A percentile compares a stretch with the other conserved stretches of the same genome.
Evolutionary conservation across 2,329 filamentous ascomycete species (phyloP).

Genomic region (Colletotrichum australisinense): DNA sequence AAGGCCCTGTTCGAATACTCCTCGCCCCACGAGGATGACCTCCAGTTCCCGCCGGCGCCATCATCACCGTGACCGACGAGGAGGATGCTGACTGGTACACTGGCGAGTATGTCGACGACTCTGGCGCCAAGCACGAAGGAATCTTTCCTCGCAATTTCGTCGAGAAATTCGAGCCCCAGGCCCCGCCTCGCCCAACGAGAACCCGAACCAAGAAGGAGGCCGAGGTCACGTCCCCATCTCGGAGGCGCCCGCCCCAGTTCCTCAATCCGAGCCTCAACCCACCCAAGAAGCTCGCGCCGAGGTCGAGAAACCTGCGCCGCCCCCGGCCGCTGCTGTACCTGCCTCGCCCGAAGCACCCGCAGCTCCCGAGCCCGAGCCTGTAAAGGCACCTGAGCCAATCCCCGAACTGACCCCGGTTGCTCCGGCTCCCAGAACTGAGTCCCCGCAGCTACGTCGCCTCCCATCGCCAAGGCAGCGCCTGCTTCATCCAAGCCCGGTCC

Average conservation of each 20-base stretch:
- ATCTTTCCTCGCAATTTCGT: slow-evolving; percentile 98
- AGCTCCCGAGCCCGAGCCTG: slow-evolving; percentile 47
- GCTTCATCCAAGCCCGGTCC: slow-evolving; percentile 60
- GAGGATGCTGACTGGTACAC: slow-evolving; percentile 96
- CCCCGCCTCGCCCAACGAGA: slow-evolving; percentile 86
- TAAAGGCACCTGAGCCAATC: slow-evolving; percentile 44
- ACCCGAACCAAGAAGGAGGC: slow-evolving; percentile 76
- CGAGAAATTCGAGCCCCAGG: slow-evolving; percentile 91
- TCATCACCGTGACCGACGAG: slow-evolving; percentile 92
- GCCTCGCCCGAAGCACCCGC: slow-evolving; percentile 49
- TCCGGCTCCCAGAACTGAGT: slow-evolving; percentile 52
- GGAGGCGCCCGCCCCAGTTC: slow-evolving; percentile 41
- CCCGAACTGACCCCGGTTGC: slow-evolving; percentile 40
- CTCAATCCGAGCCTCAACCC: slow-evolving; percentile 42
- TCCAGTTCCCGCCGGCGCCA: slow-evolving; percentile 87
- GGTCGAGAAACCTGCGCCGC: slow-evolving; percentile 44
- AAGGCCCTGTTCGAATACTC: slow-evolving; percentile 95
- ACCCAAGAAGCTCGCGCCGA: slow-evolving; percentile 50
- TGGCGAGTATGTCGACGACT: slow-evolving; percentile 85
- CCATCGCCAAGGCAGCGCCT: slow-evolving; percentile 51
- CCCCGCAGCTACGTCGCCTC: slow-evolving; percentile 48
- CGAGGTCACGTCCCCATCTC: slow-evolving; percentile 43
- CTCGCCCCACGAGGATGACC: slow-evolving; percentile 94
- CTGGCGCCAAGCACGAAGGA: slow-evolving; percentile 81
- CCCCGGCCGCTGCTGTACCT: slow-evolving; percentile 42